Percentiles rank a stretch among this genome's conserved stretches.
These are phyloP conservation scores for Cryphonectria nitschkei DNA, from an alignment of 2,329 filamentous ascomycete genomes.

Conservation along the genomic window DNA sequence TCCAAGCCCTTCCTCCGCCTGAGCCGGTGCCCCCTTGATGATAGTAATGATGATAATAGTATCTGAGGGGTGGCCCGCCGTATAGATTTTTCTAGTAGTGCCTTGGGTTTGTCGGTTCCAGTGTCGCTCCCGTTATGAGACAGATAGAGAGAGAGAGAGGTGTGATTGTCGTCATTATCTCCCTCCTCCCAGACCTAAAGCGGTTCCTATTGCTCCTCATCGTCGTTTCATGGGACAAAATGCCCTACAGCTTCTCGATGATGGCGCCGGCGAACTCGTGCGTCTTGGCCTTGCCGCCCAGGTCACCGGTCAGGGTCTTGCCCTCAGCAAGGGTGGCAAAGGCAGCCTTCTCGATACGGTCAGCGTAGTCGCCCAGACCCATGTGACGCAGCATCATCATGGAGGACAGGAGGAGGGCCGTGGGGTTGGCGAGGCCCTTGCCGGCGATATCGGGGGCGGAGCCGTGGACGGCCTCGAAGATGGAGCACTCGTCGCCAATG, in stretches of 20 bases:
- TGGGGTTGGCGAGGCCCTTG: conserved; percentile 95
- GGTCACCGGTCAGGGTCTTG: conserved; percentile 92
- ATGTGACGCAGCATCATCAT: conserved; percentile 99
- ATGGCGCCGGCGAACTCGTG: conserved; percentile 92
- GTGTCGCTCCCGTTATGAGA: neutral
- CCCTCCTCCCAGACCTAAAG: neutral
- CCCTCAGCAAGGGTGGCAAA: conserved; percentile 95
- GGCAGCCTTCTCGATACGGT: conserved; percentile 89
- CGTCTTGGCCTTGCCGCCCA: conserved; percentile 96
- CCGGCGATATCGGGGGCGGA: conserved; percentile 96
- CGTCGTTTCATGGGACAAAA: no score
- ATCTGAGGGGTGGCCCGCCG: no score
- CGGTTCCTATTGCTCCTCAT: no score
- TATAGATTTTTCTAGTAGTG: no score
- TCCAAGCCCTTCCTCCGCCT: neutral
- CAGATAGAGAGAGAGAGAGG: no score
- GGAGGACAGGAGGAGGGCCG: conserved; percentile 89
- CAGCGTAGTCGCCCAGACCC: conserved; percentile 82
- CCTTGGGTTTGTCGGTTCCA: no score
- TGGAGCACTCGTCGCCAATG: conserved; percentile 98
- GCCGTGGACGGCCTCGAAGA: conserved; percentile 99
- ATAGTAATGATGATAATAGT: no score
- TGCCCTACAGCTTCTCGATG: conserved; percentile 68
- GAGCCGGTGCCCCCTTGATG: no score
- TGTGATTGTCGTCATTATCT: no score